Evolutionary conservation across 2,329 filamentous ascomycete species (phyloP).

Genomic region (Cercospora sp.): DNA sequence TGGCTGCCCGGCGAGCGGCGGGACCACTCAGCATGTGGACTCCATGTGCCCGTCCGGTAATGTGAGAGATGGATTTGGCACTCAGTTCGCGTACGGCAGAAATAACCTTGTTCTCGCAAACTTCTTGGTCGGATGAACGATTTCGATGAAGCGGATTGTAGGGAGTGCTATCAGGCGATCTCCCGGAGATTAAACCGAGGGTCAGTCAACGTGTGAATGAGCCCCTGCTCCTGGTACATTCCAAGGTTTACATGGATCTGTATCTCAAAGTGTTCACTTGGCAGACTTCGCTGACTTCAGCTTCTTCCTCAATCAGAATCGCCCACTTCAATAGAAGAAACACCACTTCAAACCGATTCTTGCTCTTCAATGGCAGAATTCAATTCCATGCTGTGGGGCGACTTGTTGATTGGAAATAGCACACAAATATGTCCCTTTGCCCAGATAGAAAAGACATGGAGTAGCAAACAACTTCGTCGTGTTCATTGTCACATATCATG

Average conservation of each 20-base stretch:
- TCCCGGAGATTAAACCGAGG: not conserved
- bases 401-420: too few relatives aligned
- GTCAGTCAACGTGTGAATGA: not conserved
- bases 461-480: too few relatives aligned
- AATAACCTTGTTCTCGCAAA: not conserved
- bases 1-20: not conserved
- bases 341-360: too few relatives aligned
- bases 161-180: not conserved
- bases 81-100: not conserved
- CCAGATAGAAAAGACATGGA: too few relatives aligned
- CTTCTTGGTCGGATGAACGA: not conserved
- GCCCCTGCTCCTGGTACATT: not conserved
- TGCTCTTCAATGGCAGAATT: too few relatives aligned
- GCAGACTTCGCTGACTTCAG: too few relatives aligned
- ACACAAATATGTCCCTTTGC: too few relatives aligned
- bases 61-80: not conserved
- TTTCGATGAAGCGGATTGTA: not conserved
- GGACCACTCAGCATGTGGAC: not conserved
- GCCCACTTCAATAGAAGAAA: too few relatives aligned
- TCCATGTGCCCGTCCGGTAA: not conserved
- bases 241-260: not conserved
- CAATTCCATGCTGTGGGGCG: too few relatives aligned
- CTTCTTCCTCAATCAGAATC: too few relatives aligned
- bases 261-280: not conserved
- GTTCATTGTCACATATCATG: too few relatives aligned